Evolutionary conservation across 2,329 filamentous ascomycete genomes (phyloP).

Genomic region (Clonostachys chloroleuca): DNA sequence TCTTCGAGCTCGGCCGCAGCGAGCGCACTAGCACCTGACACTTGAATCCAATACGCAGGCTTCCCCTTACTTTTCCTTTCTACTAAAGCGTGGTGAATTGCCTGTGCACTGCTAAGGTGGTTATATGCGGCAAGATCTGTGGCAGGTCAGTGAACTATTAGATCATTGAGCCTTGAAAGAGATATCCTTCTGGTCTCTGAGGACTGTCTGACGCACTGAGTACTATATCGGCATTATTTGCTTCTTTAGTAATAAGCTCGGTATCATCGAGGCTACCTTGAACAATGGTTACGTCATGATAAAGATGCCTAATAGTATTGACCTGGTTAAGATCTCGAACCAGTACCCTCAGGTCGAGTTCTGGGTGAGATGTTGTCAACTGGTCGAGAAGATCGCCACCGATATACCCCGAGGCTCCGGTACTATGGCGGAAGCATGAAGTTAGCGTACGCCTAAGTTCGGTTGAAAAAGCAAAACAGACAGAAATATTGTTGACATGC

Average conservation of each 20-base stretch:
- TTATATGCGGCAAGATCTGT: background rate
- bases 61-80: background rate
- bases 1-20: slow-evolving; percentile 22
- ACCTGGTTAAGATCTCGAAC: slow-evolving; percentile 34
- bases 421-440: slow-evolving; percentile 19
- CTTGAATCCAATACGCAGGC: slow-evolving; percentile 18
- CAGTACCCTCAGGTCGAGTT: slow-evolving; percentile 36
- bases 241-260: background rate
- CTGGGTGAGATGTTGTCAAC: slow-evolving; percentile 31
- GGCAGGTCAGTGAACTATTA: no score
- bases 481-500: no score
- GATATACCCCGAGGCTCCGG: slow-evolving; percentile 44
- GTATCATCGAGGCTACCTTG: slow-evolving; percentile 32
- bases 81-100: background rate
- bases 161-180: background rate
- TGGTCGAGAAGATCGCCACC: slow-evolving; percentile 43
- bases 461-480: no score
- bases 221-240: background rate
- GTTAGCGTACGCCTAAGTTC: no score
- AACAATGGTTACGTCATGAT: slow-evolving; percentile 29
- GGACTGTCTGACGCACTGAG: background rate
- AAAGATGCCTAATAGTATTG: slow-evolving; percentile 20
- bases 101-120: background rate
- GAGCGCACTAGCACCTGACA: slow-evolving; percentile 29
- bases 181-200: background rate